Evolutionary conservation across 1,284 basidiomycete species (phyloP), one percentile per base, ranked within the genome.

Genomic region (Cryptococcus deneoformans): DNA sequence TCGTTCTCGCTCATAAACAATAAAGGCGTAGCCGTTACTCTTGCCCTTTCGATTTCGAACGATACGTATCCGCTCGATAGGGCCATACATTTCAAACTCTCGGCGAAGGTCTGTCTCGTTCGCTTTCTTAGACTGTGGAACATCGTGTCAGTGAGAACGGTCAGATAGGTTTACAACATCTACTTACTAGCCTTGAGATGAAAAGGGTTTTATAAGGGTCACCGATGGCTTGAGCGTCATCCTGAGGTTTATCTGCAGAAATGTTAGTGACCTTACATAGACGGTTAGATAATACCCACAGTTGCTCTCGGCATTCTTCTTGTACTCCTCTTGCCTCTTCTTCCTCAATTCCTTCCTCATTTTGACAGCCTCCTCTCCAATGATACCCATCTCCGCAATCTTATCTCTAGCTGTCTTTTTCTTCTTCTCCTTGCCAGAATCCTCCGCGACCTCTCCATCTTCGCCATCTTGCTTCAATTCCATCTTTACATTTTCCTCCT

Each of bases 201-300:
- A 99, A 99, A 9, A 99, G 82, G 0, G 96, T 99, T 77, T 98
- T 98, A 81, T 98, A 99, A 4, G 96, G 95, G 72, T 99, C 96
- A 1, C 96, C 94, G 37, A 87, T 82, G n/a, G 92, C 94, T 72
- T 96, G 86, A n/a, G 87, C 62, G 69, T 99, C 94, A 49, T 93
- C 88, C 39, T 87, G 82, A 9, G 95, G 95, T 73, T 92, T 90
- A 79, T 94, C 93, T 72, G 29, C 29, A 51, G 20, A 5, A 4
- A 12, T 35, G 8, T 5, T 5, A 92, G 72, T 50, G 39, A n/a
- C 11, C 34, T 12, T 44, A 29, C 3, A 29, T 29, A 20, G 36
- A 45, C n/a, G 1, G 11, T 51, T 52, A 42, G 37, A 20, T 29
- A 16, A 46, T 40, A 83, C 88, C 61, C 53, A 93, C 91, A 94